Conservation (phyloP, 495 filamentous ascomycete species). For the Thermothielavioides terrestris region DNA sequence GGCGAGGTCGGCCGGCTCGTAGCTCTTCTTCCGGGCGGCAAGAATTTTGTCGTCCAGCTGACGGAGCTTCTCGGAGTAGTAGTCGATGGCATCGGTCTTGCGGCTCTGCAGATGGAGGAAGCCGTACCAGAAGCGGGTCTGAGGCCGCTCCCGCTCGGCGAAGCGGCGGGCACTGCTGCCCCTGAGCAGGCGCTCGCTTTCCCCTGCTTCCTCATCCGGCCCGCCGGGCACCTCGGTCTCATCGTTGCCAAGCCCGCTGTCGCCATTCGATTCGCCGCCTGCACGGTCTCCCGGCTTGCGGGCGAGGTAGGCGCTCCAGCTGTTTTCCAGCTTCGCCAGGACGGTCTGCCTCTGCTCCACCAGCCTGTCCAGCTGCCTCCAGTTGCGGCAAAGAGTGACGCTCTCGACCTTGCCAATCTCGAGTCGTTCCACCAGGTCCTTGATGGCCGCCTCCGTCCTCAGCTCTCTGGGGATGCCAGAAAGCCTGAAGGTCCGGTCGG, state of each 20-base stretch:
- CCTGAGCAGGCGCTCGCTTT: slow-evolving; percentile 44
- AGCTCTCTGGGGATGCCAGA: slow-evolving; percentile 80
- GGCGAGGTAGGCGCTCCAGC: slow-evolving; percentile 61
- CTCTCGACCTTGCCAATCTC: slow-evolving; percentile 89
- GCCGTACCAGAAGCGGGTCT: slow-evolving; percentile 69
- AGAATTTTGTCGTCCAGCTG: slow-evolving; percentile 70
- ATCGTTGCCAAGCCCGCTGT: not conserved
- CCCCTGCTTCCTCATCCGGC: slow-evolving; percentile 36
- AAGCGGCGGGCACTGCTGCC: slow-evolving; percentile 30
- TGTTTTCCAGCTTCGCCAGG: slow-evolving; percentile 70
- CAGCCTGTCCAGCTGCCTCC: slow-evolving; percentile 71
- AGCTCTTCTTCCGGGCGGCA: slow-evolving; percentile 63
- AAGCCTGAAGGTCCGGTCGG: slow-evolving; percentile 84
- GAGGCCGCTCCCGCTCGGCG: slow-evolving; percentile 48
- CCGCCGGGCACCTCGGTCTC: not conserved
- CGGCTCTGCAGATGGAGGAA: slow-evolving; percentile 61
- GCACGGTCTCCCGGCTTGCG: slow-evolving; percentile 17
- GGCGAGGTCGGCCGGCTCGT: slow-evolving; percentile 68
- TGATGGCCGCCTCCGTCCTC: slow-evolving; percentile 72
- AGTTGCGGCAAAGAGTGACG: slow-evolving; percentile 79
- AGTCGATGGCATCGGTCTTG: slow-evolving; percentile 83
- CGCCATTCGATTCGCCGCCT: slow-evolving; percentile 6
- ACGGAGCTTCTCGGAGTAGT: slow-evolving; percentile 81
- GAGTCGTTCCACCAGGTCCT: slow-evolving; percentile 76
- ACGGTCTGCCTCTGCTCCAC: slow-evolving; percentile 57